These are phyloP conservation scores for Cyclotella atomus DNA, from an alignment of 108 stramenopile genomes.

Conservation along the genomic window DNA sequence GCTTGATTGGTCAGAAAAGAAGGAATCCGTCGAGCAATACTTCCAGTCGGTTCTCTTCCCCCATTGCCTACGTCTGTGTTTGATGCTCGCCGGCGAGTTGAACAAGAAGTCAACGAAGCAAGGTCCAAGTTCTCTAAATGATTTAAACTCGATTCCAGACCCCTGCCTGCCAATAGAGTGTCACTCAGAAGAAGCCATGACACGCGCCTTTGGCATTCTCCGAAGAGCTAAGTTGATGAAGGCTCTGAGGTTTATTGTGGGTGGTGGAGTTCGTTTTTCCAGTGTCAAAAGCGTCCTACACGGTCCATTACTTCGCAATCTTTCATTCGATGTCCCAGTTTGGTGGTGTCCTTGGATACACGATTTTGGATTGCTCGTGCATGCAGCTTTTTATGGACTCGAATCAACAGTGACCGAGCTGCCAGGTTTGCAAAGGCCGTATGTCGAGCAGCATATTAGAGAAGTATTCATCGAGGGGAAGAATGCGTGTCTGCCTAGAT, in stretches of 20 bases:
- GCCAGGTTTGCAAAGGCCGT: constrained; percentile 18
- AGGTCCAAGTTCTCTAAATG: constrained; percentile 19
- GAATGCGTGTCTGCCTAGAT: constrained; percentile 27
- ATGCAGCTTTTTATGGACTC: constrained; percentile 67
- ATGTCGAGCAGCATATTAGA: constrained; percentile 56
- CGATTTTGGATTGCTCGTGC: constrained; percentile 70
- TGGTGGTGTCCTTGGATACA: constrained; percentile 92
- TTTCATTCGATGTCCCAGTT: constrained; percentile 69
- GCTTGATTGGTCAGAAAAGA: constrained; percentile 30
- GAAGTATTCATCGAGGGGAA: constrained; percentile 51
- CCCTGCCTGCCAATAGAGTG: constrained; percentile 64
- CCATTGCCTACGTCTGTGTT: constrained; percentile 77
- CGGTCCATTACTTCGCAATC: constrained; percentile 46
- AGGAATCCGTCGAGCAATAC: constrained; percentile 52
- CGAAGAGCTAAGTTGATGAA: constrained; percentile 69
- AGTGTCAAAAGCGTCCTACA: constrained; percentile 15
- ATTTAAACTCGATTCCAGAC: constrained; percentile 68
- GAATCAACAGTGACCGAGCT: constrained; percentile 48
- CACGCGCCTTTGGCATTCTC: constrained; percentile 66
- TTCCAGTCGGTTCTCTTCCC: constrained; percentile 64
- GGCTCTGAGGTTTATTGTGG: constrained; percentile 55
- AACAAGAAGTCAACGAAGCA: constrained; percentile 22
- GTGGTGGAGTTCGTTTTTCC: constrained; percentile 45
- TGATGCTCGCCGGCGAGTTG: constrained; percentile 43
- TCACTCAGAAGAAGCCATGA: constrained; percentile 77